Base-by-base conservation (phyloP, 1,284 basidiomycete species). In the Pseudozyma sp. region DNA sequence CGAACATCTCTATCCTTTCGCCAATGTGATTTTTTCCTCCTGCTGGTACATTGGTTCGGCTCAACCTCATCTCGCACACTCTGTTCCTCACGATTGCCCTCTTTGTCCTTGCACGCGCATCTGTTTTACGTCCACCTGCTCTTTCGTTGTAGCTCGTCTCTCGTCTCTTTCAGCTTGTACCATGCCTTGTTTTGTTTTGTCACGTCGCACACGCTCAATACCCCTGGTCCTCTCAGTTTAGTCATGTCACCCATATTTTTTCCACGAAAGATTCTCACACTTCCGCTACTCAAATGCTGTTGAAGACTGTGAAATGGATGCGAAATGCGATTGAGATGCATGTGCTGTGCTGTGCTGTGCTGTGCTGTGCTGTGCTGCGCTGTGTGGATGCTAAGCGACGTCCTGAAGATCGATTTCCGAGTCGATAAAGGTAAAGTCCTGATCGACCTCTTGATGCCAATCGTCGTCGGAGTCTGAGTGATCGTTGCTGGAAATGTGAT, bases 351-450 rank as follows among this genome's bases (percentile, higher is more conserved):
- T 19, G 14, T 10, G 45, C 31, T 11, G 14, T 31, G 43, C 17
- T 43, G 24, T 19, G 35, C 11, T 19, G 5, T 30, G 19, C 31
- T 11, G 14, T 31, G 43, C 17, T 43, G 24, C 14, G 35, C 11
- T 19, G 5, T 30, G 19, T 7, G 30, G 13, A 9, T 13, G 7
- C 46, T 31, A 72, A 4, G 60, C 64, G 11, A 72, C 47, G 39
- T 72, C 69, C 10, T 48, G n/a, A 14, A 72, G 60, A 37, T 72
- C 59, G 37, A 72, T 72, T 40, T 72, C 69, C 24, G 52, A 50
- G 47, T 72, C 69, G 53, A 63, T 45, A n/a, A 72, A 72, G 24
- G 69, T 71, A 17, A 62, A 72, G 37, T 67, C 64, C 29, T 67
- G 34, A 16, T 72, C 69, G 44, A 72, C 64, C 24, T 59, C 69